Percentiles rank a stretch among this genome's conserved stretches.
Conservation (phyloP, 208 protist genomes). For the Acanthamoeba divionensis region DNA sequence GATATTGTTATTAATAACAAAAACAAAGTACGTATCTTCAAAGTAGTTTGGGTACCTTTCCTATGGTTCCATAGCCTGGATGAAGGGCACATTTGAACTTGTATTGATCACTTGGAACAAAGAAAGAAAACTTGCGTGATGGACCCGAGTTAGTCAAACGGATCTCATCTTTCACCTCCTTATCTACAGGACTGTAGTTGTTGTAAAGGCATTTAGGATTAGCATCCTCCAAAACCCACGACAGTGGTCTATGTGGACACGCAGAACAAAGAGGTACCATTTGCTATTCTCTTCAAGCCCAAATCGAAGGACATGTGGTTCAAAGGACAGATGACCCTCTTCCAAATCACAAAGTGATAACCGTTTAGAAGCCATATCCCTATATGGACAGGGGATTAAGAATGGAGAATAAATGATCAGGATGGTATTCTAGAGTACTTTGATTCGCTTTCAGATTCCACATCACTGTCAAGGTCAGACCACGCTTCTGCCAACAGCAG, state of each 20-base stretch:
- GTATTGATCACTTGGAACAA: slow-evolving; percentile 7
- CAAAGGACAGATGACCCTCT: not conserved
- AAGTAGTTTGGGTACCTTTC: no score
- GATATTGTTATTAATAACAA: no score
- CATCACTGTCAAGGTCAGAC: not conserved
- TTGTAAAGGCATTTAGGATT: no score
- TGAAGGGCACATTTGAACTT: slow-evolving; percentile 12
- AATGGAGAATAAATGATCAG: no score
- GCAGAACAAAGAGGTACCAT: no score
- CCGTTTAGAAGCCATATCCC: not conserved
- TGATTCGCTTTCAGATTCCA: not conserved
- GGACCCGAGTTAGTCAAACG: not conserved
- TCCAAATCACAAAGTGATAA: slow-evolving; percentile 11
- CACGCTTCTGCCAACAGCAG: slow-evolving; percentile 18
- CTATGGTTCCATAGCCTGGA: not conserved
- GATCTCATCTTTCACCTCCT: no score
- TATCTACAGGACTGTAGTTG: no score
- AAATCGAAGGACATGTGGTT: not conserved
- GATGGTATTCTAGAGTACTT: no score
- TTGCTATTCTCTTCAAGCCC: not conserved
- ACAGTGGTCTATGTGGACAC: no score
- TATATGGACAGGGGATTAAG: not conserved
- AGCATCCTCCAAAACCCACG: no score
- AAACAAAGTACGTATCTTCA: no score
- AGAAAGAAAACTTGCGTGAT: slow-evolving; percentile 33